Evolutionary conservation across 2,329 filamentous ascomycete species (phyloP).

Genomic region (Aspergillus caelatus): DNA sequence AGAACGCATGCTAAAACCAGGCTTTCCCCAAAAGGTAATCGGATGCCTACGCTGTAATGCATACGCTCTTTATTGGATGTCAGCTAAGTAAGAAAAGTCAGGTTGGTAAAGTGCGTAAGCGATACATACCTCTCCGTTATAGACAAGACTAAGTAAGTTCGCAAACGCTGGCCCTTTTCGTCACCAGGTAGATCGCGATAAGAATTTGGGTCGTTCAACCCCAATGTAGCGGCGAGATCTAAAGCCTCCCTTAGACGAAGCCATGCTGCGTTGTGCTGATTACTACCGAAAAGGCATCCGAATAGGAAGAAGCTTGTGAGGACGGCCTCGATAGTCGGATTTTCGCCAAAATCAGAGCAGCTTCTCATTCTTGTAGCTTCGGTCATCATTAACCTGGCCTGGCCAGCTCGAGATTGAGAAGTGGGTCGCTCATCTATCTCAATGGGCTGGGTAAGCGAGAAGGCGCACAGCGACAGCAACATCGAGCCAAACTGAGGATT

Average conservation of each 20-base stretch:
- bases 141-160: constrained; percentile 41
- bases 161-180: constrained; percentile 43
- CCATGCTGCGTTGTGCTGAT: constrained; percentile 77
- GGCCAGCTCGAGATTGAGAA: constrained; percentile 37
- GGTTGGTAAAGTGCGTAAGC: background rate
- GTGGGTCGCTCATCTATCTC: constrained; percentile 46
- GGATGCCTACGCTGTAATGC: constrained; percentile 46
- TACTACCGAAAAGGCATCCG: constrained; percentile 69
- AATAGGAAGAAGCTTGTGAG: constrained; percentile 78
- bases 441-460: constrained; percentile 49
- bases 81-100: background rate
- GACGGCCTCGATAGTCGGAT: constrained; percentile 45
- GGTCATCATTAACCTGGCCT: constrained; percentile 46
- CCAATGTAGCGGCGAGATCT: constrained; percentile 45
- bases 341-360: constrained; percentile 44
- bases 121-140: constrained; percentile 36
- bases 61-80: constrained; percentile 38
- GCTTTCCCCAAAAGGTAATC: constrained; percentile 46
- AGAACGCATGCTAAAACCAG: constrained; percentile 43
- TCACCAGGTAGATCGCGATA: constrained; percentile 41
- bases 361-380: constrained; percentile 49
- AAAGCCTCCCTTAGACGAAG: constrained; percentile 73
- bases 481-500: constrained; percentile 49
- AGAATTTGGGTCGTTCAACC: constrained; percentile 43
- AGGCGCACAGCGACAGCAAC: constrained; percentile 46